phyloP scores from a whole-genome alignment of 345 rosid genomes.

The Hibiscus trionum region DNA sequence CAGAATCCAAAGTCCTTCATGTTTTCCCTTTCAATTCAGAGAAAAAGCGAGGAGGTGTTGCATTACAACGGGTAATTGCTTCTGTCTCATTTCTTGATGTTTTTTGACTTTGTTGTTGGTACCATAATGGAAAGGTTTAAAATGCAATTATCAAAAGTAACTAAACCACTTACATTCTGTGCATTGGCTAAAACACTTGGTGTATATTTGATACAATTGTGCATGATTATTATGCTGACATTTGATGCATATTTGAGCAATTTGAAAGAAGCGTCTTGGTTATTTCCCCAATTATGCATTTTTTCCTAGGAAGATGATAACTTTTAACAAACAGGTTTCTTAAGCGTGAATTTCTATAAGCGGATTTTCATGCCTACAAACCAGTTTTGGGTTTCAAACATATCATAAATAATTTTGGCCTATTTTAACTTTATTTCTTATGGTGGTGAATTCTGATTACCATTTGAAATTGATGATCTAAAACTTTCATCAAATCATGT shows the following conservation, averaged over 20 bases:
- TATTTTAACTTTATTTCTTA: neutral
- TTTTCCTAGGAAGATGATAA: neutral
- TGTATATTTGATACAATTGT: neutral
- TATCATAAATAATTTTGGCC: neutral
- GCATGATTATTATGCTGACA: neutral
- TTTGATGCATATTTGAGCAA: conserved; percentile 1
- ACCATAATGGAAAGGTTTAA: conserved; percentile 1
- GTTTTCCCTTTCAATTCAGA: conserved; percentile 94
- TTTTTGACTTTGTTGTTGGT: conserved; percentile 5
- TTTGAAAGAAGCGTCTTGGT: neutral
- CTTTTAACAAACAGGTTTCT: neutral
- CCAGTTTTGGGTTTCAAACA: neutral
- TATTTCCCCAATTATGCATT: neutral
- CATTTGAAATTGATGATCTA: neutral
- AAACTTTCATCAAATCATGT: neutral
- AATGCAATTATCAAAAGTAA: neutral
- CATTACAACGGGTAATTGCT: conserved; percentile 49
- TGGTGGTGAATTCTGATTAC: neutral
- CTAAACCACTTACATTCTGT: neutral
- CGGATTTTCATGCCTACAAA: neutral
- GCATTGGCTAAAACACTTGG: neutral
- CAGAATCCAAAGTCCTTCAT: conserved; percentile 64
- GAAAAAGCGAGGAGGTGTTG: conserved; percentile 98
- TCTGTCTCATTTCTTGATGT: conserved; percentile 8
- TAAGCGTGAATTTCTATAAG: neutral